Base-by-base conservation (phyloP, 371 early-diverging fungal species). In the Fennellomyces sp. region DNA sequence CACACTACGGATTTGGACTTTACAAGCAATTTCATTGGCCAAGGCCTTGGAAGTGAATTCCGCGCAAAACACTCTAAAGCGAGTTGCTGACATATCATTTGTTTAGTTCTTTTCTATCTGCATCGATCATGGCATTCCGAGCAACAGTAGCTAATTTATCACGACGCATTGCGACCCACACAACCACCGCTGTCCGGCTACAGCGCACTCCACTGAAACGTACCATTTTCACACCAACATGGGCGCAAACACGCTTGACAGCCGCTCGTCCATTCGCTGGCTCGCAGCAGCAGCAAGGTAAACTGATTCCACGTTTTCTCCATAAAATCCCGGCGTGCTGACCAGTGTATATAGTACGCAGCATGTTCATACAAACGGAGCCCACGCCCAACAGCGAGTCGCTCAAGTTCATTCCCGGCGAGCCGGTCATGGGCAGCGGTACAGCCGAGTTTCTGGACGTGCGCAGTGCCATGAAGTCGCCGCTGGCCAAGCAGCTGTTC, bases 311-410 rank as follows among this genome's bases (percentile, higher is more conserved):
- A 11, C 5, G 1, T 11, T 39, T 39, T 39, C 2, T 39, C 17
- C 39, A 17, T 17, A 50, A 15, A 50, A 3, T 13, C 5, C 26
- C 29, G 5, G 6, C 51, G 10, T 7, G 17, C 23, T 50, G 13
- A 50, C 29, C 7, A 11, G 15, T 1, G 10, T 30, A 15, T 29
- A 10, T 27, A 89, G 89, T 80, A 1, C 85, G 89, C 39, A 84
- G 86, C 27, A 91, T 98, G 93, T 98, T 98, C 75, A 97, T 97
- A 56, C 97, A 97, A 69, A 94, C 96, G 0, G 95, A 94, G 52
- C 74, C 84, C 5, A 98, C 99, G 3, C 99, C 99, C 50, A 97
- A 97, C 75, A 81, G 84, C 27, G 92, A 97, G 69, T 88, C 95
- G 1, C 85, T 97, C 60, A 95, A 95, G 74, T 97, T 97, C 73